Evolutionary conservation across 768 basidiomycete genomes (phyloP), one percentile per base, ranked within the genome.

Genomic region (Rhodosporidiobolus odoratus): DNA sequence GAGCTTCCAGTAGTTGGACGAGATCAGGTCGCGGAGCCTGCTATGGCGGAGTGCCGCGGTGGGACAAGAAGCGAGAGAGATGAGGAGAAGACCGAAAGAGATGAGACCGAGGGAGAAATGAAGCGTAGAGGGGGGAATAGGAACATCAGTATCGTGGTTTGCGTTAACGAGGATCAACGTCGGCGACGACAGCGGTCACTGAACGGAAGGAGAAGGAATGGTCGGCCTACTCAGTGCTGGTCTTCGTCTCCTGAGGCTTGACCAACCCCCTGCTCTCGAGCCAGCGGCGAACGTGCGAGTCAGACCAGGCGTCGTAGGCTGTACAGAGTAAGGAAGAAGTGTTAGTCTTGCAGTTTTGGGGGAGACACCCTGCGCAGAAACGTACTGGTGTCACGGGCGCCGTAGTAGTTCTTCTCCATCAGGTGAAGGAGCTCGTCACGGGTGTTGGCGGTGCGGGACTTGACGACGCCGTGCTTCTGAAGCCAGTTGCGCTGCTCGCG

Each of bases 371-470:
- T n/a, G n/a, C n/a, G n/a, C n/a, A n/a, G n/a, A n/a, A n/a, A 65
- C 69, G 38, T 19, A 70, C 69, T 72, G 19, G 72, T 73, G 59
- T 73, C 72, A 17, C 58, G 45, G 57, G 78, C 76, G 34, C 79
- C 79, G 76, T 90, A 94, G 78, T 95, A 92, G 77, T 92, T 94
- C 38, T 83, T 81, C 67, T 86, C 82, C 89, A 96, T 91, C 58
- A 86, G 79, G 25, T 82, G 83, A 47, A 86, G 73, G 41, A 93
- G 84, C 63, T 84, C 82, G 59, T 86, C 84, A 52, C 86, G 84
- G 60, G 81, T 80, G 65, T 87, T 86, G 68, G 86, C 85, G n/a
- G 84, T 78, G 25, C 84, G 78, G 76, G 86, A 80, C 77, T 88
- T 84, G 75, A 92, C 82, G 73, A 96, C 80, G 67, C 87, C 85